phyloP scores from a whole-genome alignment of 106 monocot species.

The Acanthochlamys bracteata region DNA sequence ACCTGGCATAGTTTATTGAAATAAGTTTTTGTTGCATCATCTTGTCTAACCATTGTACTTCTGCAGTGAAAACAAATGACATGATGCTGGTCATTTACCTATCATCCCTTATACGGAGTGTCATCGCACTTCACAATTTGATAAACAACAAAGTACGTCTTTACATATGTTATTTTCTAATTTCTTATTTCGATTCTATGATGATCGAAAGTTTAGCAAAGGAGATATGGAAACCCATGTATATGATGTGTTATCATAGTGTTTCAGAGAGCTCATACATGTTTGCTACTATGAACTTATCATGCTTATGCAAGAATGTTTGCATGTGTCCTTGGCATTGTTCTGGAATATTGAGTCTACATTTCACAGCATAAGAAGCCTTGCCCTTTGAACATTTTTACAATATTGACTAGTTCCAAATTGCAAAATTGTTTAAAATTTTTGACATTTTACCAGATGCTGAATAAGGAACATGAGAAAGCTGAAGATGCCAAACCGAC shows the following conservation, averaged over 20 bases:
- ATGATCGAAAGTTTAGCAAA: too few relatives aligned
- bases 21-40: not conserved
- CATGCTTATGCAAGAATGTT: too few relatives aligned
- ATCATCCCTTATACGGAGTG: constrained; percentile 94
- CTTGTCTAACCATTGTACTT: not conserved
- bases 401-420: not conserved
- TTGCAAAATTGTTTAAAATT: not conserved
- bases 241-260: too few relatives aligned
- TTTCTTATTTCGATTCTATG: not conserved
- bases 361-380: too few relatives aligned
- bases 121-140: constrained; percentile 96
- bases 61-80: constrained; percentile 98
- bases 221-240: too few relatives aligned
- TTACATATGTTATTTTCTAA: not conserved
- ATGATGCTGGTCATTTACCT: constrained; percentile 99
- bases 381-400: not conserved
- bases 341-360: too few relatives aligned
- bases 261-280: too few relatives aligned
- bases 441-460: constrained; percentile 39
- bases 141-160: constrained; percentile 88
- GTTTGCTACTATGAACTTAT: too few relatives aligned
- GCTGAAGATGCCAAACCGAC: constrained; percentile 71
- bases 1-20: not conserved
- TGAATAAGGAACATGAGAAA: constrained; percentile 99
- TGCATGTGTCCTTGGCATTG: too few relatives aligned